phyloP scores from a whole-genome alignment of 1,284 basidiomycete genomes.

The Naganishia liquefaciens region DNA sequence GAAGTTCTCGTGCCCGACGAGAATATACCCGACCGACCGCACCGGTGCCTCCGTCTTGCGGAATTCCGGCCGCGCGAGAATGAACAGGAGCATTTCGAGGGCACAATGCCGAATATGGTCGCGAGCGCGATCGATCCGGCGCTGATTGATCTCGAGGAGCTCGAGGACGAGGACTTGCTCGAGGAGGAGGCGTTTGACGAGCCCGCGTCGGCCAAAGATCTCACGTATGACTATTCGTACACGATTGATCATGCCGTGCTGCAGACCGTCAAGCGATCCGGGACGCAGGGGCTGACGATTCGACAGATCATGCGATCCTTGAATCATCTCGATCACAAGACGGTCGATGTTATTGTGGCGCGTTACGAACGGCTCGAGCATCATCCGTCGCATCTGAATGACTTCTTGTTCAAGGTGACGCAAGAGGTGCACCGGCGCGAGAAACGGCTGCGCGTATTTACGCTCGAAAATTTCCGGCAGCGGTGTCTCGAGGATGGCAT shows the following conservation, averaged over 20 bases:
- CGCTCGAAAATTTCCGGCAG: constrained; percentile 18
- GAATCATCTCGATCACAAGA: constrained; percentile 24
- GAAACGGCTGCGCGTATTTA: constrained; percentile 26
- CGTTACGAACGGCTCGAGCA: constrained; percentile 20
- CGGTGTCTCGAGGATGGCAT: constrained; percentile 22
- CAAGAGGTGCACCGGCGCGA: constrained; percentile 23
- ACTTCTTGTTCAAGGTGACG: constrained; percentile 25
- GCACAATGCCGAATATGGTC: constrained; percentile 1
- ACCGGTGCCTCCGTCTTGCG: constrained; percentile 31
- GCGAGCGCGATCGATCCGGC: constrained; percentile 9
- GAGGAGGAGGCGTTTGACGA: constrained; percentile 16
- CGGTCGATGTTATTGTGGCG: constrained; percentile 19
- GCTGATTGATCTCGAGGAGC: constrained; percentile 12
- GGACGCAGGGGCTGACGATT: constrained; percentile 21
- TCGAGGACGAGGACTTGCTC: constrained; percentile 21
- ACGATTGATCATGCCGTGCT: constrained; percentile 27
- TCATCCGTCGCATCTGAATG: constrained; percentile 18
- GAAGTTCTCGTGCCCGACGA: constrained; percentile 27
- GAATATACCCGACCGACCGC: constrained; percentile 4
- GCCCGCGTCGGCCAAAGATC: constrained; percentile 1
- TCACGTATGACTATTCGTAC: constrained; percentile 9
- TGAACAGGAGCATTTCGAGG: constrained; percentile 28
- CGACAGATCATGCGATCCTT: constrained; percentile 14
- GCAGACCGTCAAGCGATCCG: constrained; percentile 14
- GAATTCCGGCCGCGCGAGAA: constrained; percentile 27